Evolutionary conservation across 257 asterid species (phyloP).

Genomic region (Anisodus acutangulus): DNA sequence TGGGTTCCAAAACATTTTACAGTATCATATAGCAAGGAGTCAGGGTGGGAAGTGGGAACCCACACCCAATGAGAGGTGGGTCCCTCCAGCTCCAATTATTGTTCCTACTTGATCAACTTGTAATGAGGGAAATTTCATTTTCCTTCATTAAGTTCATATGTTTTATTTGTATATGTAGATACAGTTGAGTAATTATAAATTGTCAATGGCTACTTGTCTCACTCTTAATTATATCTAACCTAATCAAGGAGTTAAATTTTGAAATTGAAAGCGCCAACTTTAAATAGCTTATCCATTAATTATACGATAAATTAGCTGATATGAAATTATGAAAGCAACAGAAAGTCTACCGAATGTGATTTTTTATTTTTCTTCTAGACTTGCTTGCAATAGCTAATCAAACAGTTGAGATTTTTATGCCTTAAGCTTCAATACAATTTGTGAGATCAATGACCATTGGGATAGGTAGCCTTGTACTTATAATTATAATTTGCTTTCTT

Average conservation of each 20-base stretch:
- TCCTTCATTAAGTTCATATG: slow-evolving; percentile 10
- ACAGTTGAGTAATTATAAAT: neutral
- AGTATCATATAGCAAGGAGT: slow-evolving; percentile 53
- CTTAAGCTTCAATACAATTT: slow-evolving; percentile 61
- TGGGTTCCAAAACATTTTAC: slow-evolving; percentile 72
- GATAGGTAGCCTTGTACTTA: slow-evolving; percentile 56
- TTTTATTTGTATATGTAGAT: neutral
- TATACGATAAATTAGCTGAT: neutral
- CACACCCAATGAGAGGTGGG: slow-evolving; percentile 50
- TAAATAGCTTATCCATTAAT: neutral
- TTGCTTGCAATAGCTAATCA: neutral
- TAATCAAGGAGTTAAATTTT: neutral
- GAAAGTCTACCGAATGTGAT: neutral
- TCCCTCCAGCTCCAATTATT: slow-evolving; percentile 71
- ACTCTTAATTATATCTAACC: neutral
- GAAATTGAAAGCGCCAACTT: neutral
- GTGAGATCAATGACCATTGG: slow-evolving; percentile 78
- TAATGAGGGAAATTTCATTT: neutral
- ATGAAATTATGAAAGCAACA: neutral
- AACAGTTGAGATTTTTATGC: slow-evolving; percentile 39
- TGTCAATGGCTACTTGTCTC: slow-evolving; percentile 14
- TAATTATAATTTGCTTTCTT: too few species aligned
- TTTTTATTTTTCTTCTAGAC: too few species aligned
- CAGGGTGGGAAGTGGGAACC: slow-evolving; percentile 77
- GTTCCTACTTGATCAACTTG: slow-evolving; percentile 42